Conservation (phyloP, 345 rosid genomes). For the Euphorbia lathyris region DNA sequence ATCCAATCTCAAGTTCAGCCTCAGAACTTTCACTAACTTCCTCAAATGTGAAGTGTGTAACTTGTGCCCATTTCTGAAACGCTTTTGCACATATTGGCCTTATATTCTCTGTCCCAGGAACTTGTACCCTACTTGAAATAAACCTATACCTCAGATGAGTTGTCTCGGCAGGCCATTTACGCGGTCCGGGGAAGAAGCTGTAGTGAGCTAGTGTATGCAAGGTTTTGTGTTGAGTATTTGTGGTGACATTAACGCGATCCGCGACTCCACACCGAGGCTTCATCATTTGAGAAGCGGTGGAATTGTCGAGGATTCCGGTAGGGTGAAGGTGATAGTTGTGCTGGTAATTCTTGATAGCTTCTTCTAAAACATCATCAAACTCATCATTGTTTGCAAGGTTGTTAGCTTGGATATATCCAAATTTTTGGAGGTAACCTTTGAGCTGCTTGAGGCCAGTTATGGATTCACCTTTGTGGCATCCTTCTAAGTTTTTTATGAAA, state of each 20-base stretch:
- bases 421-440: constrained; percentile 16
- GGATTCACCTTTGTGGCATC: constrained; percentile 18
- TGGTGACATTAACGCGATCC: constrained; percentile 10
- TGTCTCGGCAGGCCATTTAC: constrained; percentile 17
- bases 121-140: constrained; percentile 11
- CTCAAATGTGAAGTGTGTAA: constrained; percentile 23
- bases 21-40: not conserved
- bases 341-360: constrained; percentile 19
- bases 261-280: constrained; percentile 25
- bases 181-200: not conserved
- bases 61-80: constrained; percentile 27
- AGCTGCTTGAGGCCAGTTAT: constrained; percentile 1
- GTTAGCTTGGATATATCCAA: constrained; percentile 13
- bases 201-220: not conserved
- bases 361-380: constrained; percentile 20
- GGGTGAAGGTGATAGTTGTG: not conserved
- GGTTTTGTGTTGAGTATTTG: not conserved
- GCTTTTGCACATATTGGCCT: constrained; percentile 21
- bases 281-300: constrained; percentile 13
- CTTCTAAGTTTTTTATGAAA: constrained; percentile 5
- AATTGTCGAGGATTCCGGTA: constrained; percentile 13
- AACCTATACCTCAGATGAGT: constrained; percentile 19
- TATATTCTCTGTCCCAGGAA: not conserved
- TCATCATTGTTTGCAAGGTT: not conserved
- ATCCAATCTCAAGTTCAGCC: constrained; percentile 22